Conservation (phyloP, 2,329 filamentous ascomycete species). For the Cladorrhinum sp. region DNA sequence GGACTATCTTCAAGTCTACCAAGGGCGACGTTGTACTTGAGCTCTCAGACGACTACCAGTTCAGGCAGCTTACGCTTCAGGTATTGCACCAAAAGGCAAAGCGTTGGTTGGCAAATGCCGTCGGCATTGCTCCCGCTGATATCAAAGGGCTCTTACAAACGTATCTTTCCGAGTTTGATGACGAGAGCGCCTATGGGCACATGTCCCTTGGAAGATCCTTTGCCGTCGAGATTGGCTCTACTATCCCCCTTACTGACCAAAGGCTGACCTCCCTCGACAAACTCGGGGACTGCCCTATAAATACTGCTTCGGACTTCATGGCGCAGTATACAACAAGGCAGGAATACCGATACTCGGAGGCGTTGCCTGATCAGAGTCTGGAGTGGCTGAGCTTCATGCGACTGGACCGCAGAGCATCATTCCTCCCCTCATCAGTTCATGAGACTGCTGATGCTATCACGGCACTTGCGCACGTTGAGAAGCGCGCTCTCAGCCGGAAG, state of each 20-base stretch:
- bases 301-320: slow-evolving; percentile 92
- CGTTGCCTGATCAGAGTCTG: slow-evolving; percentile 63
- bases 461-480: slow-evolving; percentile 70
- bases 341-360: slow-evolving; percentile 86
- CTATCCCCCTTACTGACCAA: slow-evolving; percentile 83
- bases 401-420: slow-evolving; percentile 50
- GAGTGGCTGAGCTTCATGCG: slow-evolving; percentile 63
- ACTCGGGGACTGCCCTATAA: slow-evolving; percentile 70
- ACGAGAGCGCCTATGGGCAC: slow-evolving; percentile 86
- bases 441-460: slow-evolving; percentile 59
- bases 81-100: slow-evolving; percentile 73
- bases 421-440: slow-evolving; percentile 48
- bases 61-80: slow-evolving; percentile 76
- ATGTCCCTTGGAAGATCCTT: slow-evolving; percentile 91
- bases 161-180: slow-evolving; percentile 91
- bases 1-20: slow-evolving; percentile 72
- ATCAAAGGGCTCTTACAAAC: slow-evolving; percentile 94
- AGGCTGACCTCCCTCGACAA: slow-evolving; percentile 77
- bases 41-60: slow-evolving; percentile 87
- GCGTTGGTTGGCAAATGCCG: slow-evolving; percentile 73
- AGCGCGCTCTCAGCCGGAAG: slow-evolving; percentile 65
- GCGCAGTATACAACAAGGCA: slow-evolving; percentile 96
- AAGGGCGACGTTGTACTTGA: slow-evolving; percentile 79
- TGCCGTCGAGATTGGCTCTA: slow-evolving; percentile 84
- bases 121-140: slow-evolving; percentile 84